Percentiles rank a stretch among this genome's conserved stretches.
These are phyloP conservation scores for Pelargonium citronellum DNA, from an alignment of 441 rosid genomes.

Conservation along the genomic window DNA sequence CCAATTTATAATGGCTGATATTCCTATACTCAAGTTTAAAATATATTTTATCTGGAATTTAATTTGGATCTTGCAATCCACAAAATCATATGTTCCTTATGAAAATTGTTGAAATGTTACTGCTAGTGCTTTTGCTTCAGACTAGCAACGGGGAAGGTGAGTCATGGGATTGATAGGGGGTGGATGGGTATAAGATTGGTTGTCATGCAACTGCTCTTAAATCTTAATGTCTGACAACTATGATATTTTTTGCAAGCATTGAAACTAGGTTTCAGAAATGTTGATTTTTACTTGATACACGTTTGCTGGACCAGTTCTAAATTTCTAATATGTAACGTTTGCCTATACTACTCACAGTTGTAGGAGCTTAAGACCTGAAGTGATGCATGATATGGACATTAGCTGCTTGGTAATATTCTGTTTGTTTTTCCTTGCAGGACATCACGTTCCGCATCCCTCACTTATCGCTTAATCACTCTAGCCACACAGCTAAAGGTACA, in stretches of 20 bases:
- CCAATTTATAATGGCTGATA: no score
- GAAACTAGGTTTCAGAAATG: background rate
- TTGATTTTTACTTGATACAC: background rate
- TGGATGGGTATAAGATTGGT: no score
- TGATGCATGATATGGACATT: background rate
- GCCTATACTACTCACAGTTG: background rate
- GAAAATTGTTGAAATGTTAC: no score
- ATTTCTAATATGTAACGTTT: background rate
- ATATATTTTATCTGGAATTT: no score
- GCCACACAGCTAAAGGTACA: constrained; percentile 23
- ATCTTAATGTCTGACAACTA: no score
- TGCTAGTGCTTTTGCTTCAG: no score
- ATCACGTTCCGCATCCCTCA: constrained; percentile 28
- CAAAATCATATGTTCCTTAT: no score
- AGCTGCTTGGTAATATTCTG: constrained; percentile 2
- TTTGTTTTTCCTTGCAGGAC: constrained; percentile 26
- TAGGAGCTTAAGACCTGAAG: background rate
- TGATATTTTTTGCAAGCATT: background rate
- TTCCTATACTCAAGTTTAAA: no score
- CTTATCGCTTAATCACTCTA: constrained; percentile 26
- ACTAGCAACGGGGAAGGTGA: no score
- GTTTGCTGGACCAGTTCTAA: background rate
- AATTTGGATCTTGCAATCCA: no score
- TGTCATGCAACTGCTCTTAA: no score
- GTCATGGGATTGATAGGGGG: no score